phyloP scores from a whole-genome alignment of 2,329 filamentous ascomycete genomes.

The Fusarium sp. region DNA sequence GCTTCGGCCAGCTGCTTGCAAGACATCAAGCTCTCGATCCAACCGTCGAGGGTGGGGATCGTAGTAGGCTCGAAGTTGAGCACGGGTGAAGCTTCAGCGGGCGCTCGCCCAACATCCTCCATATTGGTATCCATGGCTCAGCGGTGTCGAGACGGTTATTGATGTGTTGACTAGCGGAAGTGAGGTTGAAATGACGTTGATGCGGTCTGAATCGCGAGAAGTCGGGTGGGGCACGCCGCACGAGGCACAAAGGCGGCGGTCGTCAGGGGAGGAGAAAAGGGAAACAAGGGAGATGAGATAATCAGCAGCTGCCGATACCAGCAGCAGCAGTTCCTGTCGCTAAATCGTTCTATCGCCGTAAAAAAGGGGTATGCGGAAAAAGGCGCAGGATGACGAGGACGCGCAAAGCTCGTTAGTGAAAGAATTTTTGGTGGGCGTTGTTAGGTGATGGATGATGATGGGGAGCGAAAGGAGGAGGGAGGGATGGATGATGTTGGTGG shows the following conservation, averaged over 20 bases:
- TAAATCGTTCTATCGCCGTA: constrained; percentile 31
- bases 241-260: constrained; percentile 43
- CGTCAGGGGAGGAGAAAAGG: constrained; percentile 37
- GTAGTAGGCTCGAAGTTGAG: constrained; percentile 80
- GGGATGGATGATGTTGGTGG: constrained; percentile 32
- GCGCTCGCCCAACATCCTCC: constrained; percentile 94
- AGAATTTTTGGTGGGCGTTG: constrained; percentile 37
- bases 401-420: constrained; percentile 26
- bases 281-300: constrained; percentile 21
- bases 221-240: constrained; percentile 42
- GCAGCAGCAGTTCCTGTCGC: constrained; percentile 30
- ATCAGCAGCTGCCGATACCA: constrained; percentile 36
- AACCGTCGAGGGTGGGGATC: constrained; percentile 93
- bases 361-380: background rate
- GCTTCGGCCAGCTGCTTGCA: constrained; percentile 98
- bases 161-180: constrained; percentile 26
- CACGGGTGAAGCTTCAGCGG: constrained; percentile 79
- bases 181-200: constrained; percentile 43
- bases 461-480: constrained; percentile 34
- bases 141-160: constrained; percentile 5
- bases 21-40: constrained; percentile 98
- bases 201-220: constrained; percentile 45
- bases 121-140: constrained; percentile 92
- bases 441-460: constrained; percentile 39
- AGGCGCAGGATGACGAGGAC: background rate